Conservation (phyloP, 2,329 filamentous ascomycete genomes). For the Helotiales sp. region DNA sequence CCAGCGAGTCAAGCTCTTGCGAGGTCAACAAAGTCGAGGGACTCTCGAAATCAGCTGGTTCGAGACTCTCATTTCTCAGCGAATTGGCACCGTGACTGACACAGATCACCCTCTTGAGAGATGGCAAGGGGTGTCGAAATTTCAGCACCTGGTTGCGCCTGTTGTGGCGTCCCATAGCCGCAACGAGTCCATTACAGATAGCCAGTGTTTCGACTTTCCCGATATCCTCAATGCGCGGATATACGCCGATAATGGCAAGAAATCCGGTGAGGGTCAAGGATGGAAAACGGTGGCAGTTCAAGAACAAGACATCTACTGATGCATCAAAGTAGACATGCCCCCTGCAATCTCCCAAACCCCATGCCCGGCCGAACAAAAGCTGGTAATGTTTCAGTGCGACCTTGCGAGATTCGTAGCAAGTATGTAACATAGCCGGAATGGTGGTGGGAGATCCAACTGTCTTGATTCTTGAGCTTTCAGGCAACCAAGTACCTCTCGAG, state of each 20-base stretch:
- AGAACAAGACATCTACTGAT: not conserved
- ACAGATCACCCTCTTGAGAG: not conserved
- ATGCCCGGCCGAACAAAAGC: not conserved
- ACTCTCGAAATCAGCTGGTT: not conserved
- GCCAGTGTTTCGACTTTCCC: not conserved
- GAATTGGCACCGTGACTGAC: not conserved
- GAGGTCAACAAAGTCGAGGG: not conserved
- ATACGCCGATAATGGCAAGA: not conserved
- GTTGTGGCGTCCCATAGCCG: not conserved
- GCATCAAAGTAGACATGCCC: not conserved
- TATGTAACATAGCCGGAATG: not conserved
- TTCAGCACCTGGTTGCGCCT: not conserved
- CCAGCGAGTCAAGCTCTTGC: not conserved
- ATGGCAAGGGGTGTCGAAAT: not conserved
- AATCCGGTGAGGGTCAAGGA: not conserved
- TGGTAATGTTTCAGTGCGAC: conserved; percentile 1
- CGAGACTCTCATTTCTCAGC: not conserved
- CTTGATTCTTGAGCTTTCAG: not conserved
- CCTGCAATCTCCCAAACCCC: no score
- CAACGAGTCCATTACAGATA: not conserved
- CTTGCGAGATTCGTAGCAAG: not conserved
- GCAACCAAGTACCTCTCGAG: no score
- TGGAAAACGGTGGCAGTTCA: not conserved
- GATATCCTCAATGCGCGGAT: not conserved
- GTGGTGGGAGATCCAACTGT: not conserved